These are phyloP conservation scores for Cladorrhinum samala DNA, from an alignment of 495 filamentous ascomycete genomes.

Conservation along the genomic window DNA sequence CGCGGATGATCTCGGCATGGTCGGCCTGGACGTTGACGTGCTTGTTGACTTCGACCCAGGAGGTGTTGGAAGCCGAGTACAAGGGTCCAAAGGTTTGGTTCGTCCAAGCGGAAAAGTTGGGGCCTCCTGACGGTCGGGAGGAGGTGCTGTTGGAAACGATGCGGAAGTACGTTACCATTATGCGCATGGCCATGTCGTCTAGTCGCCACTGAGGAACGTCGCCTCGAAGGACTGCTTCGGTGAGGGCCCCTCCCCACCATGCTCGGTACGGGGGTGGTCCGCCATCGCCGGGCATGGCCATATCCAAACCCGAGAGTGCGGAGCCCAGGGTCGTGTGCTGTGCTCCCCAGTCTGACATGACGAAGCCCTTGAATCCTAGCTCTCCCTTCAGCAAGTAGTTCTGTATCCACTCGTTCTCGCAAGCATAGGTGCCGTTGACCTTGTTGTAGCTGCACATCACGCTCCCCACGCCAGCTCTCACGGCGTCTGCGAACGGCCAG, in stretches of 20 bases:
- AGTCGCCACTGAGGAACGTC: constrained; percentile 72
- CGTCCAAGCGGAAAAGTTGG: constrained; percentile 87
- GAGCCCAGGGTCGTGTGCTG: constrained; percentile 75
- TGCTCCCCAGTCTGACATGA: constrained; percentile 87
- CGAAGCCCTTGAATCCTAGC: constrained; percentile 52
- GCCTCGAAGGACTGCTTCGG: constrained; percentile 66
- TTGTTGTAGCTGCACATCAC: constrained; percentile 63
- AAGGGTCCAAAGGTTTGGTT: constrained; percentile 63
- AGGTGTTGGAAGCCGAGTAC: constrained; percentile 52
- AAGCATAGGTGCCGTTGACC: constrained; percentile 38
- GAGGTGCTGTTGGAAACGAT: constrained; percentile 62
- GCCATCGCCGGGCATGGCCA: constrained; percentile 91
- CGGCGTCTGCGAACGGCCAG: constrained; percentile 64
- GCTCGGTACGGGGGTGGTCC: constrained; percentile 42
- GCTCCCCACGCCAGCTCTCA: constrained; percentile 52
- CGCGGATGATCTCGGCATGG: constrained; percentile 45
- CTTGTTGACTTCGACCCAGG: constrained; percentile 61
- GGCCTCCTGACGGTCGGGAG: constrained; percentile 48
- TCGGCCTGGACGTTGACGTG: constrained; percentile 47
- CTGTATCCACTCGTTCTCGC: constrained; percentile 39
- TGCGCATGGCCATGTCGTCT: constrained; percentile 84
- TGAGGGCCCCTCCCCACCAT: constrained; percentile 67
- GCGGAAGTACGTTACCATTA: constrained; percentile 85
- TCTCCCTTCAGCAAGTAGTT: constrained; percentile 50
- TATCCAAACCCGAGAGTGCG: constrained; percentile 77